Base-by-base conservation (phyloP, 306 rosid species). In the Prinsepia uniflora region DNA sequence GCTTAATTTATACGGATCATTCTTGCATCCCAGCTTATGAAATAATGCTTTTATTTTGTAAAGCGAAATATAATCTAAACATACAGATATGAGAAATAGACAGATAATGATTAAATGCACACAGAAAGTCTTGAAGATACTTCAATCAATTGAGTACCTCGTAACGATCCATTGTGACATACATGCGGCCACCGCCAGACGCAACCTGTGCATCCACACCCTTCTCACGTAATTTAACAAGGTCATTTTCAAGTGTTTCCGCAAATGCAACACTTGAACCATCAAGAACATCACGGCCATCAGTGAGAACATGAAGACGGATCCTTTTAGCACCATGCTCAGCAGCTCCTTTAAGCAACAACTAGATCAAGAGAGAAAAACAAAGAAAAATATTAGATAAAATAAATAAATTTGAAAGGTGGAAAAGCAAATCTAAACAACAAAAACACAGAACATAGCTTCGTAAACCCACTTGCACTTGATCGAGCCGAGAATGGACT, bases 161-260 rank as follows among this genome's bases (percentile, higher is more conserved):
- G 67, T 95, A 95, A 30, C 99, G 96, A 66, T 91, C 99, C 99
- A 95, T 95, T n/a, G 97, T 95, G 61, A 89, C 96, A 55, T 91
- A 46, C 99, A 91, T 95, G 22, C 99, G 99, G 70, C 99, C 99
- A 46, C 99, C 99, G 71, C 99, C 99, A 59, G 99, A 95, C 42
- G 97, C 99, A 53, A 95, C 54, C 82, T 71, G 86, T 17, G 96
- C 99, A 87, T 95, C 99, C 22, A 89, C 66, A 62, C 99, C 97
- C 13, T 84, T 91, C 83, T 78, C 88, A 17, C 90, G 90, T 82
- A 95, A 75, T 39, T 84, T 48, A 20, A 79, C 85, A 78, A 95
- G 96, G 67, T 89, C 96, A 57, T 84, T 75, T 81, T 95, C 96
- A 66, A 91, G 91, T 59, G 86, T 89, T 78, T 95, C 96, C 7